A percentile compares a stretch with the other conserved stretches of the same genome.
Evolutionary conservation across 2,329 filamentous ascomycete species (phyloP).

Genomic region (Colletotrichum magnum): DNA sequence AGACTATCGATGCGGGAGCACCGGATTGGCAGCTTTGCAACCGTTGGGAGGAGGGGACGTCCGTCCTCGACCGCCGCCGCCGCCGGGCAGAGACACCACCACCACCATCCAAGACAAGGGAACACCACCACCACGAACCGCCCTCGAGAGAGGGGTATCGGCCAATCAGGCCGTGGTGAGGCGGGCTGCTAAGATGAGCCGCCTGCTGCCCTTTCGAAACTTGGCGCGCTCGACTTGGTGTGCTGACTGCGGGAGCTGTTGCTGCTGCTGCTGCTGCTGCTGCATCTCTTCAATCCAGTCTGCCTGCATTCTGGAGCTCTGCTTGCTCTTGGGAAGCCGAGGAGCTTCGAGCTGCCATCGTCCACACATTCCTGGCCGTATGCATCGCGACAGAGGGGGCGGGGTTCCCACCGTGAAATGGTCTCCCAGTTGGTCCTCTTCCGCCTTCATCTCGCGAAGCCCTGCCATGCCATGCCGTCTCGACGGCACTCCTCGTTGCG

Average conservation of each 20-base stretch:
- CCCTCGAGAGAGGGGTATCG: constrained; percentile 24
- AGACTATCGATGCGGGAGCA: constrained; percentile 23
- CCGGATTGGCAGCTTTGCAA: constrained; percentile 20
- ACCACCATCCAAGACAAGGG: neutral
- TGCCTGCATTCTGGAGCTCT: constrained; percentile 11
- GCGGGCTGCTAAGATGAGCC: constrained; percentile 32
- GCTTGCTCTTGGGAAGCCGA: neutral
- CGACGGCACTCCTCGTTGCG: neutral
- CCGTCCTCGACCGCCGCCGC: too few relatives aligned
- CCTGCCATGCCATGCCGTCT: neutral
- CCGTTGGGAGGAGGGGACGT: too few relatives aligned
- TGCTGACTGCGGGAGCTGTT: constrained; percentile 23
- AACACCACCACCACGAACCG: neutral
- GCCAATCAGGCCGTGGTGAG: constrained; percentile 17
- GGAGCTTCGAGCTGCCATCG: neutral
- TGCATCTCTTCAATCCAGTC: too few relatives aligned
- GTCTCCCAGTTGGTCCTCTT: neutral
- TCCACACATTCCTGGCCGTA: neutral
- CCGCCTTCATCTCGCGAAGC: constrained; percentile 3
- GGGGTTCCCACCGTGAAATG: constrained; percentile 3
- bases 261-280: too few relatives aligned
- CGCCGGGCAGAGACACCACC: neutral
- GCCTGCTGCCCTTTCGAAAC: constrained; percentile 1
- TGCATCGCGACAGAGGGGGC: constrained; percentile 11
- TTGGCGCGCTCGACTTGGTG: constrained; percentile 19